Conservation (phyloP, 768 basidiomycete species). For the Podaxis mareebaensis region DNA sequence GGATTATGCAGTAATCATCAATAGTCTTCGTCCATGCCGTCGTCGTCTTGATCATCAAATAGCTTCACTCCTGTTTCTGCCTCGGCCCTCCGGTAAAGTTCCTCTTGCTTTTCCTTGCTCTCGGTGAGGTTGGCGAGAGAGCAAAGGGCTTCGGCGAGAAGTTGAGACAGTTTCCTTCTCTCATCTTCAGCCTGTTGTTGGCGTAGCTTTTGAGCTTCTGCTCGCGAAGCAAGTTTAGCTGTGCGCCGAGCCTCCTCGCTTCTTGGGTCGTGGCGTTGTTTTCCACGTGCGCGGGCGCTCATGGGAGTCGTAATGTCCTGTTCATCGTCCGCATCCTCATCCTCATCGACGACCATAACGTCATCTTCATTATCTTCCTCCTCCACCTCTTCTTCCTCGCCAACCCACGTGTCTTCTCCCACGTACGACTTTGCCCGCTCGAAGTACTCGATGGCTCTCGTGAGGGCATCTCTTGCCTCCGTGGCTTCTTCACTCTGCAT, state of each 20-base stretch:
- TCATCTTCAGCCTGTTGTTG: slow-evolving; percentile 10
- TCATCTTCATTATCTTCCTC: slow-evolving; percentile 15
- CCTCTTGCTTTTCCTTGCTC: slow-evolving; percentile 7
- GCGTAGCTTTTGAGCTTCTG: not conserved
- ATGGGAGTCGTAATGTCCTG: not conserved
- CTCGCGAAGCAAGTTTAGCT: not conserved
- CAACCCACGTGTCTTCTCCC: slow-evolving; percentile 15
- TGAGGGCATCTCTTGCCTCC: slow-evolving; percentile 54
- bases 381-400: slow-evolving; percentile 13
- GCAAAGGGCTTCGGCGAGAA: slow-evolving; percentile 12
- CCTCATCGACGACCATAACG: not conserved
- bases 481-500: slow-evolving; percentile 49
- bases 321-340: slow-evolving; percentile 12
- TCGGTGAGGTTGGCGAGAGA: slow-evolving; percentile 14
- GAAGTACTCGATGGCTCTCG: slow-evolving; percentile 44
- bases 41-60: not conserved
- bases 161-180: slow-evolving; percentile 1
- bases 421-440: slow-evolving; percentile 38
- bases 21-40: slow-evolving; percentile 11
- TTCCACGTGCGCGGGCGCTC: slow-evolving; percentile 13
- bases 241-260: slow-evolving; percentile 1
- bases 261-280: slow-evolving; percentile 3
- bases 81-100: slow-evolving; percentile 12
- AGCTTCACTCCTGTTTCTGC: slow-evolving; percentile 3
- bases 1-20: not conserved